phyloP scores from a whole-genome alignment of 257 asterid species.

The Solanum corneliomulleri region DNA sequence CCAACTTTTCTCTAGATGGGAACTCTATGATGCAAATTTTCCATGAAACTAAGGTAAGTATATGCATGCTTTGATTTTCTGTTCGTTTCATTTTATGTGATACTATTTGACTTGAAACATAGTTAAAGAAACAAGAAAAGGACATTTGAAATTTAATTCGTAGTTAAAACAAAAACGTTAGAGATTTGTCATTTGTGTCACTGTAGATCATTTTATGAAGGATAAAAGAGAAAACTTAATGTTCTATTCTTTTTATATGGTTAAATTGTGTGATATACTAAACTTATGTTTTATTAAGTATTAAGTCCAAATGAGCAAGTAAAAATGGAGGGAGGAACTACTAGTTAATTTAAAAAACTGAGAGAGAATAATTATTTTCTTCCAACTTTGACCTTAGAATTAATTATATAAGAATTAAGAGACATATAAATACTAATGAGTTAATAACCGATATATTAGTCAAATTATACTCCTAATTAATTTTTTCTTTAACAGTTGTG shows the following conservation, averaged over 20 bases:
- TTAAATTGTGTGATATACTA: neutral
- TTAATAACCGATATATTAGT: too few relatives aligned
- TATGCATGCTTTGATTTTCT: neutral
- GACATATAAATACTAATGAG: neutral
- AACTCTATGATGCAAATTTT: conserved; percentile 25
- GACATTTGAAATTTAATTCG: neutral
- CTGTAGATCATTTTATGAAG: neutral
- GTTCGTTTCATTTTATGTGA: neutral
- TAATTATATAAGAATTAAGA: neutral
- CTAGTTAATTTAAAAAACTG: neutral
- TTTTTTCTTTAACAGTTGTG: too few relatives aligned
- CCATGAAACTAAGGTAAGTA: conserved; percentile 17
- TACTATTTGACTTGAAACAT: neutral
- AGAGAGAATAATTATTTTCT: neutral
- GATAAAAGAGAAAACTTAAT: neutral
- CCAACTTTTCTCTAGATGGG: conserved; percentile 29
- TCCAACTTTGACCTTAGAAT: neutral
- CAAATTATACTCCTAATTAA: neutral
- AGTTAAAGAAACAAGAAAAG: neutral
- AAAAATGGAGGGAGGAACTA: neutral
- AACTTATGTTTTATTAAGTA: too few relatives aligned
- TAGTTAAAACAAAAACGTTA: neutral
- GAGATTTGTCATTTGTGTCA: neutral
- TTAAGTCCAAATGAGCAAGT: too few relatives aligned
- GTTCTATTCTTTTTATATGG: neutral